Conservation (phyloP, 192 early-diverging fungal species). For the Cetraspora pellucida region DNA sequence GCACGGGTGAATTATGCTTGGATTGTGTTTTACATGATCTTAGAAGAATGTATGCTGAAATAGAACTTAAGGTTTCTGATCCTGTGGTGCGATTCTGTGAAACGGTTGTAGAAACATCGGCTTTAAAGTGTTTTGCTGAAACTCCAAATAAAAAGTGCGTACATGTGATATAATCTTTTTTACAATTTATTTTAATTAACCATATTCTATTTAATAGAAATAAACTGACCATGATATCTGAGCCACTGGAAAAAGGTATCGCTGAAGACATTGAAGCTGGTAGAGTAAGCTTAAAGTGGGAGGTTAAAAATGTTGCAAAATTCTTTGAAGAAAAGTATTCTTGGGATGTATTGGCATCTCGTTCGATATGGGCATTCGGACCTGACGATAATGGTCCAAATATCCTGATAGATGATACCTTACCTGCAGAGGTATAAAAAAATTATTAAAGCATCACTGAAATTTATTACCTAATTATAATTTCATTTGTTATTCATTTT, state of each 20-base stretch:
- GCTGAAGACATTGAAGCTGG: slow-evolving; percentile 90
- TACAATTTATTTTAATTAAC: background rate
- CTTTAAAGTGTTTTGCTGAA: slow-evolving; percentile 94
- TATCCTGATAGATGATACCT: slow-evolving; percentile 93
- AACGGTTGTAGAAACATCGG: slow-evolving; percentile 91
- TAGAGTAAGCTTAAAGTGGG: slow-evolving; percentile 72
- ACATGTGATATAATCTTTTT: background rate
- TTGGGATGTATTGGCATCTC: slow-evolving; percentile 92
- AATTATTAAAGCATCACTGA: background rate
- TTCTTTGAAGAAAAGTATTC: slow-evolving; percentile 84
- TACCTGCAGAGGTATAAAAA: slow-evolving; percentile 68
- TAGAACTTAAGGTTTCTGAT: slow-evolving; percentile 98
- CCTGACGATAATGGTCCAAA: slow-evolving; percentile 92
- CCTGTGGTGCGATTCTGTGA: slow-evolving; percentile 96
- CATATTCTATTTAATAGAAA: slow-evolving; percentile 59
- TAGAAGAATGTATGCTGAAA: slow-evolving; percentile 89
- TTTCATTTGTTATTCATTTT: background rate
- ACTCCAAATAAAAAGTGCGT: slow-evolving; percentile 96
- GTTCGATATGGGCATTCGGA: slow-evolving; percentile 99
- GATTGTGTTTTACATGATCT: slow-evolving; percentile 98
- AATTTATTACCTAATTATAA: background rate
- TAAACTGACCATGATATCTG: slow-evolving; percentile 93
- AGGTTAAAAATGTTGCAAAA: slow-evolving; percentile 71
- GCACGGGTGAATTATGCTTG: slow-evolving; percentile 93
- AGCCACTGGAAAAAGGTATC: slow-evolving; percentile 89